These are phyloP conservation scores for Gigaspora rosea DNA, from an alignment of 192 early-diverging fungal genomes.

Conservation along the genomic window DNA sequence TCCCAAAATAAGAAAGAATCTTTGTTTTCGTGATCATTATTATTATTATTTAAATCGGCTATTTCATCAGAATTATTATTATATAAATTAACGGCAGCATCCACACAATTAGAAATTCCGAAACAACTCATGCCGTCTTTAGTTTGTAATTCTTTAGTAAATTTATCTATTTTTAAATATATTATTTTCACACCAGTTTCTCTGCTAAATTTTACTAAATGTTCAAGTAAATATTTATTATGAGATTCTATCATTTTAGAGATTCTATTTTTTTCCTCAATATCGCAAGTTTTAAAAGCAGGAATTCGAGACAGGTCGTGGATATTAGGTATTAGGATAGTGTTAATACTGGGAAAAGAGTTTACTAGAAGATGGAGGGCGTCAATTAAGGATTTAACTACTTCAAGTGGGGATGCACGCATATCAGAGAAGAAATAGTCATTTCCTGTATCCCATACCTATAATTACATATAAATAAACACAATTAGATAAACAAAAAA, in stretches of 20 bases:
- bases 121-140: no score
- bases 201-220: no score
- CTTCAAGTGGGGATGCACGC: background rate
- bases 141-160: no score
- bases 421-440: background rate
- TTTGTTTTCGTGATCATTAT: no score
- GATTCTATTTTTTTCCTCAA: background rate
- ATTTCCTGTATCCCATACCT: background rate
- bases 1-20: no score
- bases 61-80: no score
- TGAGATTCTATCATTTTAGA: background rate
- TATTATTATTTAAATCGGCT: no score
- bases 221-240: background rate
- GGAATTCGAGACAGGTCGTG: background rate
- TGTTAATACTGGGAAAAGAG: background rate
- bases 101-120: no score
- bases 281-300: background rate
- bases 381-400: background rate
- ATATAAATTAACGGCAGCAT: no score
- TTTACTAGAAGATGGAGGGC: background rate
- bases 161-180: no score
- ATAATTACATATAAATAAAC: background rate
- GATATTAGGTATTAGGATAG: background rate
- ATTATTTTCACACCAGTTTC: no score
- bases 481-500: background rate